These are phyloP conservation scores for Colletotrichum tanaceti DNA, from an alignment of 2,329 filamentous ascomycete species.

Conservation along the genomic window DNA sequence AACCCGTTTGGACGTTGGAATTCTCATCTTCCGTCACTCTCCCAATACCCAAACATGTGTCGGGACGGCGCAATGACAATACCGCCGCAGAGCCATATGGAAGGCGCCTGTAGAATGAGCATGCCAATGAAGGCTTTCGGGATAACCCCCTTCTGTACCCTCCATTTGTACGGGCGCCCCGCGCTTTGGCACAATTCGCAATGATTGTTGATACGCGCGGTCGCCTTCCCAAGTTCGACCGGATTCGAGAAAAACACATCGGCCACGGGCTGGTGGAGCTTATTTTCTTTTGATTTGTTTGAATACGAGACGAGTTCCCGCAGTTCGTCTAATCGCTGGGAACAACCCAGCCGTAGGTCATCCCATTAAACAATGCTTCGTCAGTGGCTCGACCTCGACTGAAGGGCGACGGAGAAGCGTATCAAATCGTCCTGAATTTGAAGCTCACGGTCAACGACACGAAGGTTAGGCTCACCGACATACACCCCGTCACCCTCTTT, in stretches of 20 bases:
- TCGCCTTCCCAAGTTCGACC: not conserved
- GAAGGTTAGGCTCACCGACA: accelerated
- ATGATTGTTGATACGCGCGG: not conserved
- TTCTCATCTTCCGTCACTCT: too few species aligned
- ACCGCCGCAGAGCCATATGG: not conserved
- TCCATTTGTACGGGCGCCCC: not conserved
- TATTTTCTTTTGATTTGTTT: not conserved
- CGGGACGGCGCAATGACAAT: not conserved
- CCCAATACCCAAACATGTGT: not conserved
- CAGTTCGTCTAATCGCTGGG: not conserved
- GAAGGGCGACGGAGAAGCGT: not conserved
- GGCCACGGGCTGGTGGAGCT: too few species aligned
- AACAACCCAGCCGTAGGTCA: not conserved
- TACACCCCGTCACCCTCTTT: slow-evolving; percentile 5
- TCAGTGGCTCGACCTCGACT: not conserved
- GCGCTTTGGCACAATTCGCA: not conserved
- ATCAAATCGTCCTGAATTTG: not conserved
- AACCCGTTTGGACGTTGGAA: not conserved
- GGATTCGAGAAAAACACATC: too few species aligned
- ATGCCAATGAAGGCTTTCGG: too few species aligned
- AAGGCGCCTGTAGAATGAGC: not conserved
- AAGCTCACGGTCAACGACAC: not conserved
- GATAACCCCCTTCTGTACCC: not conserved
- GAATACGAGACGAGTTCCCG: not conserved
- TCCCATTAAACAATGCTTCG: not conserved